phyloP scores from a whole-genome alignment of 495 filamentous ascomycete genomes.

The Xylaria longipes region DNA sequence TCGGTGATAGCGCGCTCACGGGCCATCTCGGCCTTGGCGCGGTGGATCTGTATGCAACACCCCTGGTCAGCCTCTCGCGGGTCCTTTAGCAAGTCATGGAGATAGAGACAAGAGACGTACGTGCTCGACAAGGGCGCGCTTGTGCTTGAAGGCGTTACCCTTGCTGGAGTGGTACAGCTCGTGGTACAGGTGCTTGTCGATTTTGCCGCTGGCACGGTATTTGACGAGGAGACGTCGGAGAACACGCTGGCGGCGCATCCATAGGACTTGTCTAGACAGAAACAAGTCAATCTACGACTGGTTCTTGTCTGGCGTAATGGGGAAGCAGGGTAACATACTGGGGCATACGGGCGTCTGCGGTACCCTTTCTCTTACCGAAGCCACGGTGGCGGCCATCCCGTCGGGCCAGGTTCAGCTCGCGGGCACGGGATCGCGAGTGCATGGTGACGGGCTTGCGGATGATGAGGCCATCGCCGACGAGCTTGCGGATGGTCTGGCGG shows the following conservation, averaged over 20 bases:
- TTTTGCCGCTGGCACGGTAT: slow-evolving; percentile 99
- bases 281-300: slow-evolving; percentile 38
- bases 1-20: slow-evolving; percentile 95
- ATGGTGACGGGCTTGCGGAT: slow-evolving; percentile 99
- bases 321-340: slow-evolving; percentile 65
- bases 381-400: slow-evolving; percentile 94
- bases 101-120: slow-evolving; percentile 66
- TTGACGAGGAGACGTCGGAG: slow-evolving; percentile 98
- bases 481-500: slow-evolving; percentile 99
- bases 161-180: slow-evolving; percentile 99
- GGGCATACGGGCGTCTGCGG: slow-evolving; percentile 98
- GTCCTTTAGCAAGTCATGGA: neutral
- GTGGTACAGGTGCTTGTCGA: slow-evolving; percentile 99
- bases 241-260: slow-evolving; percentile 99
- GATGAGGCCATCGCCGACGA: slow-evolving; percentile 99
- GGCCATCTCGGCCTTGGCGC: slow-evolving; percentile 97
- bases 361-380: slow-evolving; percentile 99
- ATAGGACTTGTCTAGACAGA: slow-evolving; percentile 81
- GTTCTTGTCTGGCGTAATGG: neutral
- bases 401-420: slow-evolving; percentile 87
- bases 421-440: slow-evolving; percentile 96
- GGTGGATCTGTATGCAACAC: slow-evolving; percentile 79
- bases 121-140: slow-evolving; percentile 98
- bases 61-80: slow-evolving; percentile 31
- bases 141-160: slow-evolving; percentile 99